These are phyloP conservation scores for Fusarium bulbicola DNA, from an alignment of 2,329 filamentous ascomycete genomes.

Conservation along the genomic window DNA sequence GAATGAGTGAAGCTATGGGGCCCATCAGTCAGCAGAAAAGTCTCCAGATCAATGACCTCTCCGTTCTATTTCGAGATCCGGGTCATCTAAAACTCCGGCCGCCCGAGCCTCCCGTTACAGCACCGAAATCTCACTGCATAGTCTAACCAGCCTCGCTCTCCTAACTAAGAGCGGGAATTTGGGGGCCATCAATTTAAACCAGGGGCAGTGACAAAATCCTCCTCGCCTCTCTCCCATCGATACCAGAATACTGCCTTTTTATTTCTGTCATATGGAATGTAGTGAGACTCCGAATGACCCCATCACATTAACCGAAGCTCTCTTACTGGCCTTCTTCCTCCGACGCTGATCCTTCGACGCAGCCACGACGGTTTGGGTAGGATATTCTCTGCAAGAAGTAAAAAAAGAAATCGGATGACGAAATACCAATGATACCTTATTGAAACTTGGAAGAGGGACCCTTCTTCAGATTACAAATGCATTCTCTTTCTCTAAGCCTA, in stretches of 20 bases:
- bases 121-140: not conserved
- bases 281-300: not conserved
- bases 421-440: not conserved
- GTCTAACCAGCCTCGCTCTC: not conserved
- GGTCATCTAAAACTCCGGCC: not conserved
- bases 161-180: not conserved
- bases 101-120: not conserved
- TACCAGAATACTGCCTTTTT: rapidly evolving
- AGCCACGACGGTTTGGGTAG: not conserved
- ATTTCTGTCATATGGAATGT: not conserved
- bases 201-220: not conserved
- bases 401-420: not conserved
- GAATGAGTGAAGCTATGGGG: not conserved
- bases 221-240: rapidly evolving
- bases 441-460: not conserved
- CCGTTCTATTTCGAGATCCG: not conserved
- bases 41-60: not conserved
- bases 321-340: not conserved
- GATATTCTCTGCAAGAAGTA: not conserved
- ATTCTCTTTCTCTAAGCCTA: not conserved
- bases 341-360: not conserved
- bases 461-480: not conserved
- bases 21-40: not conserved
- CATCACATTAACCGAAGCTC: not conserved
- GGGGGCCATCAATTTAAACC: not conserved